phyloP scores from a whole-genome alignment of 78 protist species.

The Paratrimastix pyriformis region DNA sequence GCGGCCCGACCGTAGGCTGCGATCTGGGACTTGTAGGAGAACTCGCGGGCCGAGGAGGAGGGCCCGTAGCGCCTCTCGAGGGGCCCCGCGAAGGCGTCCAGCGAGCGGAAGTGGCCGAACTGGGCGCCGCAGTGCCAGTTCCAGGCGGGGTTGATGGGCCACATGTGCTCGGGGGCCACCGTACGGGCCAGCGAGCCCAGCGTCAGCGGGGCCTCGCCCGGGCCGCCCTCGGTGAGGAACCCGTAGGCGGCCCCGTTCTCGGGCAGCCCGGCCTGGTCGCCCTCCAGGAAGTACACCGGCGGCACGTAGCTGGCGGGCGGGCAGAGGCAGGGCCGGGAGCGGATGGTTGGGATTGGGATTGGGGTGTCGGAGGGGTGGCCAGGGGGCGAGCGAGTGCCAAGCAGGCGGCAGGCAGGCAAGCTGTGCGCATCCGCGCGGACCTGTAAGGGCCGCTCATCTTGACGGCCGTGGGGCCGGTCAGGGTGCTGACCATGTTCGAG shows the following conservation, averaged over 20 bases:
- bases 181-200: background rate
- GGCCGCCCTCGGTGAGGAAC: constrained; percentile 20
- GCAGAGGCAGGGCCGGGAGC: too few species aligned
- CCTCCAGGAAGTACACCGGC: too few species aligned
- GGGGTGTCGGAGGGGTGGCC: too few species aligned
- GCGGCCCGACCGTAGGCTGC: constrained; percentile 24
- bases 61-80: constrained; percentile 12
- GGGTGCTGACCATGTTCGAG: background rate
- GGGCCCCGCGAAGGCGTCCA: constrained; percentile 12
- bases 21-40: constrained; percentile 22
- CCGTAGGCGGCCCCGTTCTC: constrained; percentile 23
- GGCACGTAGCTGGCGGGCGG: too few species aligned
- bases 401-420: background rate
- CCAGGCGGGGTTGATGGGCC: constrained; percentile 18
- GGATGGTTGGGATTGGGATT: too few species aligned
- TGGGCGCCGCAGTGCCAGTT: background rate
- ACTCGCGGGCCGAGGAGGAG: constrained; percentile 11
- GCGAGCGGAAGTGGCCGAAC: background rate
- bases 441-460: constrained; percentile 24
- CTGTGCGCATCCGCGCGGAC: constrained; percentile 3
- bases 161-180: background rate
- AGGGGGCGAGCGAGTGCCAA: too few species aligned
- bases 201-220: constrained; percentile 18
- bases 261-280: too few species aligned
- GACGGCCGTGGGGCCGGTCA: constrained; percentile 27